Conservation (phyloP, 2,329 filamentous ascomycete species). For the Fonsecaea multimorphosa region DNA sequence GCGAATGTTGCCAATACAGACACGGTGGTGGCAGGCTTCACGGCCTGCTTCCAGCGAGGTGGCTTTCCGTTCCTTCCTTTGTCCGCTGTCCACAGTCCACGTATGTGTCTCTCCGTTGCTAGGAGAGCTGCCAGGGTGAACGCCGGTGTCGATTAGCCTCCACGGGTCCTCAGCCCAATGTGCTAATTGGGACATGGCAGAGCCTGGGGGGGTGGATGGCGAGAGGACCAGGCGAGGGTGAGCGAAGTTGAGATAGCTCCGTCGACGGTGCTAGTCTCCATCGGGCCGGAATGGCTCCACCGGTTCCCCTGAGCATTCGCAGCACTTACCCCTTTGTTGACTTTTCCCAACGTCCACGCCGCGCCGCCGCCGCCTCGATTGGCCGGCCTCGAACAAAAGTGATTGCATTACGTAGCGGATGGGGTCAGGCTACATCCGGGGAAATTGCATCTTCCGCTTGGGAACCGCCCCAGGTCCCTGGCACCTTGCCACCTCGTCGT, state of each 20-base stretch:
- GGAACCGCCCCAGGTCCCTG: not conserved
- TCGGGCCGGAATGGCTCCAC: not conserved
- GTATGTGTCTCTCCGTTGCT: not conserved
- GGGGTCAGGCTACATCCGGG: constrained; percentile 11
- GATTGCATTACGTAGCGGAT: constrained; percentile 22
- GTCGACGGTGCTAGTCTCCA: not conserved
- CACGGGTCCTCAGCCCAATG: not conserved
- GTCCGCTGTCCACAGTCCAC: not conserved
- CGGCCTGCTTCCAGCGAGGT: not conserved
- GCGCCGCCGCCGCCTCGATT: not conserved
- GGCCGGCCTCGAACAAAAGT: constrained; percentile 11
- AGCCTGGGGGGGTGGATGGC: not conserved
- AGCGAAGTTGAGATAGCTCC: constrained; percentile 1
- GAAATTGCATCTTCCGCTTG: constrained; percentile 27
- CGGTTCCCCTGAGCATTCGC: constrained; percentile 17
- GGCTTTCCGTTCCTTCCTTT: not conserved
- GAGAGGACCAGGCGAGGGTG: constrained; percentile 4
- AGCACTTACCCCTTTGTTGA: constrained; percentile 19
- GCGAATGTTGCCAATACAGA: not conserved
- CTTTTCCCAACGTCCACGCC: not conserved
- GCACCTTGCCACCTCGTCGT: not conserved
- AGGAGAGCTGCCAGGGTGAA: not conserved
- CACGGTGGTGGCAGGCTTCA: not conserved
- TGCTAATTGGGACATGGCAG: not conserved
- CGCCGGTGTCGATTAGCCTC: constrained; percentile 1